phyloP scores from a whole-genome alignment of 345 rosid genomes.

The sweet orange (Citrus sinensis) region DNA sequence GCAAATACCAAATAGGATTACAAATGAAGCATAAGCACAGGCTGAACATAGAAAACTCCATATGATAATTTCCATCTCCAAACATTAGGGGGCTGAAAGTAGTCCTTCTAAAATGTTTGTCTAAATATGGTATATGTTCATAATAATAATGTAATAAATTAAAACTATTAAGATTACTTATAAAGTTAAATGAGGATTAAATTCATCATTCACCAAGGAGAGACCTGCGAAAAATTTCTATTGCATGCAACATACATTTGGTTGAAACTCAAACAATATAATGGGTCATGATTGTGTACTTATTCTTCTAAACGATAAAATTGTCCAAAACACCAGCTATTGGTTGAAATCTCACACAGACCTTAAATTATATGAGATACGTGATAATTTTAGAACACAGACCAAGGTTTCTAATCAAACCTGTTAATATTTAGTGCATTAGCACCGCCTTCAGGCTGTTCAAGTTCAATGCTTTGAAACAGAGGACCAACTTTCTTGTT shows the following conservation, averaged over 20 bases:
- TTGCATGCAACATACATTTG: background rate
- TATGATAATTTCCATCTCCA: background rate
- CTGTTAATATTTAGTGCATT: constrained; percentile 96
- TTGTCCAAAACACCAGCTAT: background rate
- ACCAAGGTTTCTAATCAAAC: constrained; percentile 29
- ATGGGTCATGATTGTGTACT: background rate
- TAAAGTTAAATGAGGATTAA: background rate
- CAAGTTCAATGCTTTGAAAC: constrained; percentile 64
- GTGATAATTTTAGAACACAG: background rate
- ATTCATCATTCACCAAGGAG: background rate
- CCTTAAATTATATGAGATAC: background rate
- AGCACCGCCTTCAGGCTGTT: constrained; percentile 98
- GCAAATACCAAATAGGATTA: background rate
- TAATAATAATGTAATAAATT: background rate
- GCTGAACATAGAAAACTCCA: background rate
- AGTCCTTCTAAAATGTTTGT: background rate
- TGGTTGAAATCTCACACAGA: background rate
- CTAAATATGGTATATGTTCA: background rate
- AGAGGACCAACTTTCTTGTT: constrained; percentile 42
- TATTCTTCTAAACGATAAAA: background rate
- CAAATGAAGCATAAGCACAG: background rate
- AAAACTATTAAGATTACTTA: background rate
- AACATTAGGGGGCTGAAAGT: background rate
- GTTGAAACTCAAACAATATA: background rate
- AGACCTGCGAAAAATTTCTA: background rate